Evolutionary conservation across 768 basidiomycete genomes (phyloP).

Genomic region (Leccinum sublutescens): DNA sequence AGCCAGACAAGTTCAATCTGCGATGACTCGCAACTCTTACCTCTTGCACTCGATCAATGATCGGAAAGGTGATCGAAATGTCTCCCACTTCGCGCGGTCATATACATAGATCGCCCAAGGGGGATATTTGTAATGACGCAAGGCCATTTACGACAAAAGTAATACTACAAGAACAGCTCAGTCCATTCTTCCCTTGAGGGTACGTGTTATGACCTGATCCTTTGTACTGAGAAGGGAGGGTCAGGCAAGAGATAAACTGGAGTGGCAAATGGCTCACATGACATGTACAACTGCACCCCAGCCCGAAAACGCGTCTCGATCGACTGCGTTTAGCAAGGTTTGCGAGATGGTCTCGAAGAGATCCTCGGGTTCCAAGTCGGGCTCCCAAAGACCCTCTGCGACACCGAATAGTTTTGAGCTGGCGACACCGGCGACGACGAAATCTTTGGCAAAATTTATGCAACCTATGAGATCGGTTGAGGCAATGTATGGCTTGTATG

Average conservation of each 20-base stretch:
- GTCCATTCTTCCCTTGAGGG: constrained; percentile 90
- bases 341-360: constrained; percentile 98
- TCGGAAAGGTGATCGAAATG: neutral
- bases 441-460: constrained; percentile 93
- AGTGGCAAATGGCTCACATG: constrained; percentile 59
- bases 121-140: neutral
- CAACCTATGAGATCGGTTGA: constrained; percentile 93
- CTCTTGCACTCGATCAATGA: neutral
- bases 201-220: constrained; percentile 77
- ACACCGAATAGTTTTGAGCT: constrained; percentile 92
- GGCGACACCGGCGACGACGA: constrained; percentile 94
- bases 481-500: constrained; percentile 88
- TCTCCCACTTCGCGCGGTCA: neutral
- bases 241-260: constrained; percentile 8
- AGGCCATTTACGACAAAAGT: constrained; percentile 21
- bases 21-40: neutral
- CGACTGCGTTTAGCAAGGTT: constrained; percentile 90
- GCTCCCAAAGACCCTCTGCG: constrained; percentile 98
- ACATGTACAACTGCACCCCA: constrained; percentile 97
- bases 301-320: constrained; percentile 94
- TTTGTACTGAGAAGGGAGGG: constrained; percentile 50
- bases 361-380: constrained; percentile 93
- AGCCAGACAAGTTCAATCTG: neutral
- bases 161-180: constrained; percentile 35
- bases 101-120: neutral